Conservation (phyloP, 768 basidiomycete species). For the Suillus spraguei region DNA sequence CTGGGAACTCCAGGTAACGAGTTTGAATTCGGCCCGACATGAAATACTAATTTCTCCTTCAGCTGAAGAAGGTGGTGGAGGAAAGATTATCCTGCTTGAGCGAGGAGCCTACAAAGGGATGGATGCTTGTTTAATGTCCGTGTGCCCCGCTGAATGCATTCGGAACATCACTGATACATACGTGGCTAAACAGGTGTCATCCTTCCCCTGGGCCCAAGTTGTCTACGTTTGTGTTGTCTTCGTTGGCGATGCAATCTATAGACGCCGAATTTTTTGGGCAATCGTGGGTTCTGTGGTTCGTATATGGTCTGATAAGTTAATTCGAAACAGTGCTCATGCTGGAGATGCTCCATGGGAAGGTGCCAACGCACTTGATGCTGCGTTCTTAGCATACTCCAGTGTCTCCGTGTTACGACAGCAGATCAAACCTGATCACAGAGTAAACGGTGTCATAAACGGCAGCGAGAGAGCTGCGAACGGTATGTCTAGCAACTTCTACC, state of each 20-base stretch:
- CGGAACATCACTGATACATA: conserved; percentile 12
- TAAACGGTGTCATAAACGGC: conserved; percentile 78
- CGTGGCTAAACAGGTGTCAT: conserved; percentile 61
- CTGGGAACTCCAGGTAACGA: conserved; percentile 73
- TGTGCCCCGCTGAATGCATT: not conserved
- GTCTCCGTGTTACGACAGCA: conserved; percentile 86
- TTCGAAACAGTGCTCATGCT: conserved; percentile 64
- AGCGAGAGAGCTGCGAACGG: conserved; percentile 67
- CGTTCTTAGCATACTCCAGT: conserved; percentile 79
- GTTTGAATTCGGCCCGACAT: conserved; percentile 2
- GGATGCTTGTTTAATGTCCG: conserved; percentile 79
- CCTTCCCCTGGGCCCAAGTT: conserved; percentile 58
- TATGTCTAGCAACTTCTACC: conserved; percentile 27
- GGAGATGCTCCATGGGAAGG: conserved; percentile 87
- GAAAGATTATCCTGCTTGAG: conserved; percentile 75
- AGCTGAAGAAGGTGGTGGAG: conserved; percentile 82
- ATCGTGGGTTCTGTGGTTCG: conserved; percentile 46
- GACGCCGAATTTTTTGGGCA: conserved; percentile 75
- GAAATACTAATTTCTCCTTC: conserved; percentile 14
- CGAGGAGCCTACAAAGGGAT: conserved; percentile 79
- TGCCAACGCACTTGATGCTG: conserved; percentile 85
- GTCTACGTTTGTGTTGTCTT: conserved; percentile 52
- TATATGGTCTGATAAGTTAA: conserved; percentile 11
- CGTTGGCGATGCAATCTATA: conserved; percentile 66
- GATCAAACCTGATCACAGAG: conserved; percentile 77